Conservation (phyloP, 176 grass and related monocot species). For the Miscanthus lutarioriparius region DNA sequence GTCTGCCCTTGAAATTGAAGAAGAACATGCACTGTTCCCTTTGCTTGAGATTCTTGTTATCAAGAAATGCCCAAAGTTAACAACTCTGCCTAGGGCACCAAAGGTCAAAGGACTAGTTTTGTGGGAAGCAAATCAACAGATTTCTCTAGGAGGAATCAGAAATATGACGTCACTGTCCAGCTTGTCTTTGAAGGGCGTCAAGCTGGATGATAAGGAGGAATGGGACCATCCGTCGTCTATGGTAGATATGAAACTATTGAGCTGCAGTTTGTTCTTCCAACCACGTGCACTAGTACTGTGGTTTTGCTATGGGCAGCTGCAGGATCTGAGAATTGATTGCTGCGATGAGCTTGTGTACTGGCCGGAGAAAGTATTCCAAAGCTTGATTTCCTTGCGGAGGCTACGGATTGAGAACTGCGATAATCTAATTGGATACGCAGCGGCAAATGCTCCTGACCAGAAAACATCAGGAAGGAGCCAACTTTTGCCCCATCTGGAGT, state of each 20-base stretch:
- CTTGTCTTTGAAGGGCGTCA: background rate
- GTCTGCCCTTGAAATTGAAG: background rate
- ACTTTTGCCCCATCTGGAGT: background rate
- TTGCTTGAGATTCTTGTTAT: background rate
- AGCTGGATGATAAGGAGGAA: background rate
- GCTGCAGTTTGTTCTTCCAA: background rate
- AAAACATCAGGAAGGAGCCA: background rate
- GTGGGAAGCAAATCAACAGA: background rate
- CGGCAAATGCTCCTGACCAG: background rate
- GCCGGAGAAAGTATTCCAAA: background rate
- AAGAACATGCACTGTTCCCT: background rate
- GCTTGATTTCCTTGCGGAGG: background rate
- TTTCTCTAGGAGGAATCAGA: background rate
- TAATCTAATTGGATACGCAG: background rate
- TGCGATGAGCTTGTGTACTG: background rate
- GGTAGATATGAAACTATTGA: background rate
- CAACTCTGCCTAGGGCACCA: background rate
- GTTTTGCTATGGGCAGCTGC: background rate
- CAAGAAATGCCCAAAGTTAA: background rate
- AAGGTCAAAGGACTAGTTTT: background rate
- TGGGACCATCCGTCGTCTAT: background rate
- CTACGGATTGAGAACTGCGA: accelerated
- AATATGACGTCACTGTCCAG: background rate
- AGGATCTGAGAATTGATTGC: accelerated
- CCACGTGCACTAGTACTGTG: background rate